Evolutionary conservation across 2,329 filamentous ascomycete species (phyloP).

Genomic region (Westerdykella sp.): DNA sequence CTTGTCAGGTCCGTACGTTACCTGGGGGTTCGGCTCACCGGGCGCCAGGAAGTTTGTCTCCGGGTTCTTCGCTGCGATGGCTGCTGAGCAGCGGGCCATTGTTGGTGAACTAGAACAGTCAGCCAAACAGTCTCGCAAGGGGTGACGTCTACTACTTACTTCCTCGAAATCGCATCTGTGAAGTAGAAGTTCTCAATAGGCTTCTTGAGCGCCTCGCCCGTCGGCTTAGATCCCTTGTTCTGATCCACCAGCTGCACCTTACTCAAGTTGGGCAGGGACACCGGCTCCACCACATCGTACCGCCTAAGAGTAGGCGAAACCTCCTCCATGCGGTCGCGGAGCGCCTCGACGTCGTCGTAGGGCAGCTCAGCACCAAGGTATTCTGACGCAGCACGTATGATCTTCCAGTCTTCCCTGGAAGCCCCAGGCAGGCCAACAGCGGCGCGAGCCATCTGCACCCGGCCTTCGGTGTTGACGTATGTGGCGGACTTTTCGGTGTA

Average conservation of each 20-base stretch:
- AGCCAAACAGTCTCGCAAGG: background rate
- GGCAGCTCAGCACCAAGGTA: constrained; percentile 81
- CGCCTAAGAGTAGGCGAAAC: constrained; percentile 83
- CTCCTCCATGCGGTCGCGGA: constrained; percentile 90
- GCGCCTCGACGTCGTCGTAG: constrained; percentile 84
- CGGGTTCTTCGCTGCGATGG: constrained; percentile 61
- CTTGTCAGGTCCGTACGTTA: constrained; percentile 34
- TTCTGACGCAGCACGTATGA: constrained; percentile 85
- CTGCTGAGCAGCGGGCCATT: constrained; percentile 94
- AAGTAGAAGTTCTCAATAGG: constrained; percentile 97
- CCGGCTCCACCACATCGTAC: constrained; percentile 87
- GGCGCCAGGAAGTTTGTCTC: constrained; percentile 49
- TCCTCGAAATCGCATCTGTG: constrained; percentile 93
- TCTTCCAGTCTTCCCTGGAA: constrained; percentile 97
- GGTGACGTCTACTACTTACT: constrained; percentile 50
- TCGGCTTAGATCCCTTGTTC: constrained; percentile 80
- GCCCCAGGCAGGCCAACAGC: constrained; percentile 86
- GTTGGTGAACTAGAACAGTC: constrained; percentile 71
- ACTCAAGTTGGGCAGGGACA: constrained; percentile 65
- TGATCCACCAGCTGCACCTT: constrained; percentile 94
- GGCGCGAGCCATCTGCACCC: constrained; percentile 86
- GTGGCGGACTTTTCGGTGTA: constrained; percentile 97
- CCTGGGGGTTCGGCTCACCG: constrained; percentile 39
- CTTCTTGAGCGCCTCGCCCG: constrained; percentile 69
- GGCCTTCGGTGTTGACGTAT: constrained; percentile 96